Evolutionary conservation across 75 land plant genomes (phyloP).

Genomic region (Larix kaempferi): DNA sequence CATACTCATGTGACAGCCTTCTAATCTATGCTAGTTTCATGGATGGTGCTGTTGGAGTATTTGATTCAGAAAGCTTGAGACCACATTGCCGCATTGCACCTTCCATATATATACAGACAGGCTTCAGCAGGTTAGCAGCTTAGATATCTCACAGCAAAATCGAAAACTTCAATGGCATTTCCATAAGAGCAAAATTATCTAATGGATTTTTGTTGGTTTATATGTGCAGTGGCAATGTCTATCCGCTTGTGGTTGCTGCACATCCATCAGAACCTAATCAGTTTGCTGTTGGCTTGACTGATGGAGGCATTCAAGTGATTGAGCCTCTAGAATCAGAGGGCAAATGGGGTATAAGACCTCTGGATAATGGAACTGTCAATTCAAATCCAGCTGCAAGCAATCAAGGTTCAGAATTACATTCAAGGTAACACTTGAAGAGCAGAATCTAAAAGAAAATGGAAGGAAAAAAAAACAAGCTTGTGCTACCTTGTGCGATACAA

Average conservation of each 20-base stretch:
- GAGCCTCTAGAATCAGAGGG: slow-evolving; percentile 21
- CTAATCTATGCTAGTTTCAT: slow-evolving; percentile 62
- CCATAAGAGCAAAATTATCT: no score
- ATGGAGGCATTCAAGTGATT: slow-evolving; percentile 50
- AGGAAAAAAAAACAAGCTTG: background rate
- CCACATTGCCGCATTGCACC: slow-evolving; percentile 60
- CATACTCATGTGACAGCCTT: slow-evolving; percentile 76
- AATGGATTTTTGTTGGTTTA: background rate
- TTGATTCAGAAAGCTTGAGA: slow-evolving; percentile 55
- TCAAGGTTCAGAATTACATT: background rate
- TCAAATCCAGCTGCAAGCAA: background rate
- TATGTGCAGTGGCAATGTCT: slow-evolving; percentile 28
- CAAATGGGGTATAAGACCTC: slow-evolving; percentile 36
- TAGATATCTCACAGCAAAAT: no score
- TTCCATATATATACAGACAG: slow-evolving; percentile 13
- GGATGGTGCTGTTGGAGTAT: slow-evolving; percentile 78
- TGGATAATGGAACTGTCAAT: slow-evolving; percentile 12
- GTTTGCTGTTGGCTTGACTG: slow-evolving; percentile 42
- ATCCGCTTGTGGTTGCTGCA: slow-evolving; percentile 59
- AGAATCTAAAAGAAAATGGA: background rate
- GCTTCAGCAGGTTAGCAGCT: no score
- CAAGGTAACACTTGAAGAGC: background rate
- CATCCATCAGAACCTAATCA: slow-evolving; percentile 45
- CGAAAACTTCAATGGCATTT: no score
- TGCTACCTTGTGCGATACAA: background rate